A percentile compares a stretch with the other conserved stretches of the same genome.
phyloP scores from a whole-genome alignment of 352 stramenopile genomes.

The Globisporangium yorkense region DNA sequence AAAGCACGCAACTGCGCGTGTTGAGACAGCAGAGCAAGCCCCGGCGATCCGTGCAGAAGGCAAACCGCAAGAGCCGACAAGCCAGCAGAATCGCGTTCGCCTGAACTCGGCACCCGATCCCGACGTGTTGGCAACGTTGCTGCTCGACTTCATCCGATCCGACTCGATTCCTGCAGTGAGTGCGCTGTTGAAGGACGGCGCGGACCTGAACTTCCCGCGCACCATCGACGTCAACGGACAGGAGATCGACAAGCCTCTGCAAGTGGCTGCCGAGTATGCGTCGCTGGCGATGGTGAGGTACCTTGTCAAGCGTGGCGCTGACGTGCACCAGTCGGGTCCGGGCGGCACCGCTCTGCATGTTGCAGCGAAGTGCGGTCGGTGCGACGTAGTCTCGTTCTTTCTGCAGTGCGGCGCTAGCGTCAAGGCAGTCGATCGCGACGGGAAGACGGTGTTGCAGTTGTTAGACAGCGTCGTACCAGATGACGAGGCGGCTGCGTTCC shows the following conservation, averaged over 20 bases:
- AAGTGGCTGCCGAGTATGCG: constrained; percentile 48
- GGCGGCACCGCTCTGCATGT: constrained; percentile 64
- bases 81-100: constrained; percentile 20
- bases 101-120: constrained; percentile 54
- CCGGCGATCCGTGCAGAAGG: neutral
- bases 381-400: constrained; percentile 68
- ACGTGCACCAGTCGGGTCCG: constrained; percentile 50
- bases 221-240: constrained; percentile 37
- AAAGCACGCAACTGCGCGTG: constrained; percentile 19
- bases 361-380: constrained; percentile 49
- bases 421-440: constrained; percentile 38
- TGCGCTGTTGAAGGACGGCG: constrained; percentile 68
- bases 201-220: constrained; percentile 56
- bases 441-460: constrained; percentile 43
- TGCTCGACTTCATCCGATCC: constrained; percentile 69
- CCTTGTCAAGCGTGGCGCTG: constrained; percentile 68
- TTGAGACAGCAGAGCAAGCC: neutral
- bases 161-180: constrained; percentile 71
- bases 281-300: constrained; percentile 74
- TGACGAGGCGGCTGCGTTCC: neutral
- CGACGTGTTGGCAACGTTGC: constrained; percentile 47
- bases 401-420: constrained; percentile 70
- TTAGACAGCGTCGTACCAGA: constrained; percentile 13
- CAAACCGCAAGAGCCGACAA: neutral
- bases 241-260: constrained; percentile 63